phyloP scores from a whole-genome alignment of 306 rosid species.

The Calophaca sinica region DNA sequence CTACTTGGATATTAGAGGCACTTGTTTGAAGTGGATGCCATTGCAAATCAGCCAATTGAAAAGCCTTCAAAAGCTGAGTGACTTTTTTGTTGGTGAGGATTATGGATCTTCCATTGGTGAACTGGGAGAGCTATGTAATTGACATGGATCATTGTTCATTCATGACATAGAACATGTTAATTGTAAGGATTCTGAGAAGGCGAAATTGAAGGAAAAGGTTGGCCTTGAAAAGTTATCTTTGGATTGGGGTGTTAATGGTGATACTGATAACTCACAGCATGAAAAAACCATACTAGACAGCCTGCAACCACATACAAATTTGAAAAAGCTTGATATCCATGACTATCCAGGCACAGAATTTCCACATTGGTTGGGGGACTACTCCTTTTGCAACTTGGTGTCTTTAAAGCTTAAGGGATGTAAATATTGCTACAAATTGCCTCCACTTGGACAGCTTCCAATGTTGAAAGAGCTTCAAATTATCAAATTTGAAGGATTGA shows the following conservation, averaged over 20 bases:
- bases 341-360: conserved; percentile 52
- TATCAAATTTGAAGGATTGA: conserved; percentile 40
- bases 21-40: conserved; percentile 49
- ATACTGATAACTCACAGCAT: conserved; percentile 34
- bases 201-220: conserved; percentile 50
- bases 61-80: conserved; percentile 49
- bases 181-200: conserved; percentile 30
- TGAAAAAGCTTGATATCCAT: conserved; percentile 45
- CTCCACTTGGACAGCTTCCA: conserved; percentile 55
- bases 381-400: conserved; percentile 41
- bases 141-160: conserved; percentile 48
- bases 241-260: conserved; percentile 46
- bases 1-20: conserved; percentile 39
- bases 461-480: conserved; percentile 46
- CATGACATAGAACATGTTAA: conserved; percentile 35
- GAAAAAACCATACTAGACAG: conserved; percentile 39
- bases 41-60: conserved; percentile 37
- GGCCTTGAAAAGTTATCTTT: conserved; percentile 43
- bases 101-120: conserved; percentile 46
- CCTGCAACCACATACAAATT: conserved; percentile 46
- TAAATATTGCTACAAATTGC: conserved; percentile 49
- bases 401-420: conserved; percentile 40
- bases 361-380: conserved; percentile 53
- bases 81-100: conserved; percentile 37
- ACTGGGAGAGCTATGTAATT: conserved; percentile 41